These are phyloP conservation scores for Darksidea phi DNA, from an alignment of 495 filamentous ascomycete genomes.

Conservation along the genomic window DNA sequence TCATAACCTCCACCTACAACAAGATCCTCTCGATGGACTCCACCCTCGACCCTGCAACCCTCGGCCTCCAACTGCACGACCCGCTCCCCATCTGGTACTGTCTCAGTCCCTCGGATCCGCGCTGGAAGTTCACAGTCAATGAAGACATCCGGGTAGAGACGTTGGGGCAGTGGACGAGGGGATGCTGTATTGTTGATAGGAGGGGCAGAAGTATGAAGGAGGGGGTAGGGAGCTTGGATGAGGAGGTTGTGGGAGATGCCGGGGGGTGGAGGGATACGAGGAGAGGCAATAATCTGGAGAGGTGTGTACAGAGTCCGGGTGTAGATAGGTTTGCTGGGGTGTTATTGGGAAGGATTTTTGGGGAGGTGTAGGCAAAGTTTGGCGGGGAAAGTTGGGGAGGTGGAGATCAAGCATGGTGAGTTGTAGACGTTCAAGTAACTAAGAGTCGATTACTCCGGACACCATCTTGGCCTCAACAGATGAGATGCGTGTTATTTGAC, in stretches of 20 bases:
- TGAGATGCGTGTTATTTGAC: no score
- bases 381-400: background rate
- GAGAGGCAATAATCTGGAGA: conserved; percentile 74
- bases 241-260: conserved; percentile 60
- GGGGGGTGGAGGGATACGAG: conserved; percentile 68
- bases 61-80: conserved; percentile 77
- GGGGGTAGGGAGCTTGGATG: conserved; percentile 50
- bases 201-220: conserved; percentile 56
- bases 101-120: conserved; percentile 44
- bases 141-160: conserved; percentile 86
- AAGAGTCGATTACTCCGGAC: no score
- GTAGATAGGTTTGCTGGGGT: conserved; percentile 46
- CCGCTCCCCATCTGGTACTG: conserved; percentile 73
- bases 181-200: conserved; percentile 82
- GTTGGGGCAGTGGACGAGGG: conserved; percentile 87
- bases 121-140: conserved; percentile 48
- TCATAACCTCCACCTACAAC: conserved; percentile 71
- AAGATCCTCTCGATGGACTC: conserved; percentile 65
- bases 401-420: background rate
- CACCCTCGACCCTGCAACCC: conserved; percentile 52
- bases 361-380: conserved; percentile 3
- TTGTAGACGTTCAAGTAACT: no score
- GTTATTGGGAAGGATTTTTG: conserved; percentile 46
- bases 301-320: conserved; percentile 62
- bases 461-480: no score